Evolutionary conservation across 225 moss, liverwort and hornwort species (phyloP).

Genomic region (Pseudoscleropodium purum): DNA sequence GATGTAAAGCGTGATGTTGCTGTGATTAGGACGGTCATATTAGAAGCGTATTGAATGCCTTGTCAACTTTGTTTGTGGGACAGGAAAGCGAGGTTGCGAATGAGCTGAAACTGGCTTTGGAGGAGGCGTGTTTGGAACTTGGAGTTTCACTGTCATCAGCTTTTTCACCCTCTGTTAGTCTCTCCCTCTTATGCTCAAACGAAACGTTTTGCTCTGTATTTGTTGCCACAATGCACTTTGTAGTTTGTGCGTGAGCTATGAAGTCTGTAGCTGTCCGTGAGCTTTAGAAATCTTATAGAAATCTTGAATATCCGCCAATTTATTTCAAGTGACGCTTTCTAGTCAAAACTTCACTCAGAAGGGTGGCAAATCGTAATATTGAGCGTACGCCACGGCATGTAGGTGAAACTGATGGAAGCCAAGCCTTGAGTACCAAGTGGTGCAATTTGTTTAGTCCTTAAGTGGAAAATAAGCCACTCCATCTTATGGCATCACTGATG

Average conservation of each 20-base stretch:
- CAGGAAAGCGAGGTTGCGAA: constrained; percentile 74
- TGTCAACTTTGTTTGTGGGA: background rate
- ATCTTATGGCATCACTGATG: too few species aligned
- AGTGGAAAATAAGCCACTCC: background rate
- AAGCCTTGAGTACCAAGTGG: background rate
- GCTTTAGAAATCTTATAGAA: background rate
- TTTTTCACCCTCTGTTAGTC: constrained; percentile 52
- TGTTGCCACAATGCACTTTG: background rate
- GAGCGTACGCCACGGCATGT: background rate
- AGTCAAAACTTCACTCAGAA: background rate
- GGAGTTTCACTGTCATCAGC: constrained; percentile 60
- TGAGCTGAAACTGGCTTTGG: constrained; percentile 77
- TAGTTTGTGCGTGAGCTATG: background rate
- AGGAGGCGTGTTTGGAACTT: constrained; percentile 89
- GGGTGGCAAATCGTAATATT: background rate
- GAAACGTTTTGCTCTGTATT: background rate
- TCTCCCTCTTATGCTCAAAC: background rate
- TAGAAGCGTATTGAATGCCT: background rate
- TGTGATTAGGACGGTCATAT: background rate
- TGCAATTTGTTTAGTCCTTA: background rate
- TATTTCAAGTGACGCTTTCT: background rate
- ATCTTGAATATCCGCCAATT: background rate
- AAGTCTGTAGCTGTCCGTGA: background rate
- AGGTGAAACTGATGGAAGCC: background rate
- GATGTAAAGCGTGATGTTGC: background rate